A percentile compares a stretch with the other conserved stretches of the same genome.
Evolutionary conservation across 306 rosid genomes (phyloP).

Genomic region (Vachellia collinsii): DNA sequence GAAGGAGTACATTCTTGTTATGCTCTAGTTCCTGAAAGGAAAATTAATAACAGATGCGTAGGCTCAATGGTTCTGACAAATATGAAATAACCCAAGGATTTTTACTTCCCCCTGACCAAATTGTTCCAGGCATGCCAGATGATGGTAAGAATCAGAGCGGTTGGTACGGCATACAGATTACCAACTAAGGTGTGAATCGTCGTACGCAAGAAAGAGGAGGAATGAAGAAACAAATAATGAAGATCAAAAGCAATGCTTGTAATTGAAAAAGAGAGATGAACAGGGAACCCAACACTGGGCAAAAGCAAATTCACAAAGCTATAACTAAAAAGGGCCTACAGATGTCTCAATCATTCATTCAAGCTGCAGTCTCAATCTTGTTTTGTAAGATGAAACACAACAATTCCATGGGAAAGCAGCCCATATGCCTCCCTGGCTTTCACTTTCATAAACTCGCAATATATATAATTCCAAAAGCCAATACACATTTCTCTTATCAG

Average conservation of each 20-base stretch:
- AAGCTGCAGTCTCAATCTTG: constrained; percentile 14
- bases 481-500: not conserved
- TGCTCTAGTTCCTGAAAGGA: not conserved
- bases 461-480: not conserved
- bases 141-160: not conserved
- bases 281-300: not conserved
- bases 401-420: constrained; percentile 2
- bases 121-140: not conserved
- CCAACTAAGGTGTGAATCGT: not conserved
- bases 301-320: not conserved
- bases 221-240: not conserved
- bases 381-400: not conserved
- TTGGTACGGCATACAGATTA: not conserved
- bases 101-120: not conserved
- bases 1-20: too few species aligned
- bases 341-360: not conserved
- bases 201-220: not conserved
- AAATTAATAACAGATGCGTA: not conserved
- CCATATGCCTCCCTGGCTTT: not conserved
- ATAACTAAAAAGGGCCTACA: constrained; percentile 9
- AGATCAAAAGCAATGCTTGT: not conserved
- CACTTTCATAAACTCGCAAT: not conserved
- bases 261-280: not conserved
- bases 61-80: not conserved
- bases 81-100: not conserved